Evolutionary conservation across 139 green algal genomes (phyloP).

Genomic region (Micromonas pusilla): DNA sequence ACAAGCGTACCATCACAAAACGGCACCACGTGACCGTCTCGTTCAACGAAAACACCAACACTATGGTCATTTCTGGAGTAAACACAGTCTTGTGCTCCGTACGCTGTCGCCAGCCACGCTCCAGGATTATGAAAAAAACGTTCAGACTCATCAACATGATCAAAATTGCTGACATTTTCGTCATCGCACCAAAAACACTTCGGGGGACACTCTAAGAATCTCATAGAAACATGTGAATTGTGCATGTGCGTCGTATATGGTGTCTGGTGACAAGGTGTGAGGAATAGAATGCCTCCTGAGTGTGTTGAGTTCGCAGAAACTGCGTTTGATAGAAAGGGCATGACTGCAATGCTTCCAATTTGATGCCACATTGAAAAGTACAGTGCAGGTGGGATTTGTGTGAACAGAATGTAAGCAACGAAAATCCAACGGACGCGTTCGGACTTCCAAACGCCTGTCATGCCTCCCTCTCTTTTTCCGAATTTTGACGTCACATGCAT

Average conservation of each 20-base stretch:
- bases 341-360: neutral
- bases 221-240: neutral
- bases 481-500: too few species aligned
- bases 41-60: too few species aligned
- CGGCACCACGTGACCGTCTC: too few species aligned
- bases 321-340: neutral
- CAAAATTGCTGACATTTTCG: neutral
- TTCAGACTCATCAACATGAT: neutral
- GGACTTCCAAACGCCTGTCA: too few species aligned
- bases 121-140: neutral
- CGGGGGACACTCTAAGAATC: neutral
- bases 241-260: constrained; percentile 10
- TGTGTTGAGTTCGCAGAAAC: neutral
- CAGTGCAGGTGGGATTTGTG: neutral
- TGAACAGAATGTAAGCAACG: neutral
- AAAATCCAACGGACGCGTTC: too few species aligned
- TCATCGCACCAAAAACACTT: neutral
- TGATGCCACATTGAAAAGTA: neutral
- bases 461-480: too few species aligned
- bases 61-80: too few species aligned
- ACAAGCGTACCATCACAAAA: too few species aligned
- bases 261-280: neutral
- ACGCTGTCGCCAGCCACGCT: neutral
- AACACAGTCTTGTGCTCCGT: too few species aligned
- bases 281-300: neutral